Base-by-base conservation (phyloP, 176 grass and related monocot species). In the Pontederia crassipes region DNA sequence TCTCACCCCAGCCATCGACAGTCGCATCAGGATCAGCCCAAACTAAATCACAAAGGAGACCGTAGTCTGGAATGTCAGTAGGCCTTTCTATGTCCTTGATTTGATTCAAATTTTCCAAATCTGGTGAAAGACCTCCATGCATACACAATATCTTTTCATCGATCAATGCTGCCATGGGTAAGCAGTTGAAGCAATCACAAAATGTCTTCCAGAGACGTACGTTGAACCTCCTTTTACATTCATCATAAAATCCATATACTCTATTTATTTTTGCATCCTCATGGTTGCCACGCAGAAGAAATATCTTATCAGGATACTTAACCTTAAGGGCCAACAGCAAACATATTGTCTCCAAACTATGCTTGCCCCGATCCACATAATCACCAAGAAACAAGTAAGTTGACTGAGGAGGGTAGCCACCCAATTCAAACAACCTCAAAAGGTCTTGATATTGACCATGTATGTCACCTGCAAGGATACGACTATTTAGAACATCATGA, bases 171-270 rank as follows among this genome's bases (percentile, higher is more conserved):
- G 61, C 61, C 45, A 64, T 26, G 16, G 61, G 61, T 64, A 64
- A 49, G 10, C 61, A 64, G 24, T 64, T 64, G n/a, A 64, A 64
- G 46, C 61, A 64, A 64, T 64, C 61, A 24, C 61, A 64, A 11
- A 64, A 64, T 11, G 10, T 64, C 61, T 49, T 64, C 61, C 61
- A 64, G 16, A 64, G 45, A 4, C 61, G 61, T 20, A 49, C 45
- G 2, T 64, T 64, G 45, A 64, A 64, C 46, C 61, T 64, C 17
- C 61, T 47, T 48, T 64, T 64, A 64, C 61, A 64, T 64, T 64
- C 61, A 49, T 64, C 61, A 26, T 64, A 64, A 14, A 64, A 64
- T 48, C 61, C 61, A 26, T 64, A 64, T 1, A 49, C 45, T 64
- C 45, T 64, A 13, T 64, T 64, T 47, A 64, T 48, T 49, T 49